Percentiles rank a stretch among this genome's conserved stretches.
These are phyloP conservation scores for Grosmannia clavigera DNA, from an alignment of 2,329 filamentous ascomycete genomes.

Conservation along the genomic window DNA sequence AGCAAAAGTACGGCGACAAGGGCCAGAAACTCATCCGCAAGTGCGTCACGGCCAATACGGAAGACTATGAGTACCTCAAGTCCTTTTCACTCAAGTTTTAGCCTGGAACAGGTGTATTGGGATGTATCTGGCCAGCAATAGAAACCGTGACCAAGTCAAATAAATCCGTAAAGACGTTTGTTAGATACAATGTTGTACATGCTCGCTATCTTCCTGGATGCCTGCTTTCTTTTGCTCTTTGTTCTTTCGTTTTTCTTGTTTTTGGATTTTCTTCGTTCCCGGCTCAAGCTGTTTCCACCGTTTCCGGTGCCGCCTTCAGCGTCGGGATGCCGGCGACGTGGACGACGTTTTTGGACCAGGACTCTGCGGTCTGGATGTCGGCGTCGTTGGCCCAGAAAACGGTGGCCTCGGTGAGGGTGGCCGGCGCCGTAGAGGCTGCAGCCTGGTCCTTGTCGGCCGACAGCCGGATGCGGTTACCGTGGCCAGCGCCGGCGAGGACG, in stretches of 20 bases:
- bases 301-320: slow-evolving; percentile 1
- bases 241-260: not conserved
- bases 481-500: slow-evolving; percentile 38
- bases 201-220: not conserved
- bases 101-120: not conserved
- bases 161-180: not conserved
- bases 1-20: slow-evolving; percentile 59
- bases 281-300: not conserved
- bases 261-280: not conserved
- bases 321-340: slow-evolving; percentile 30
- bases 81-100: slow-evolving; percentile 56
- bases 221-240: not conserved
- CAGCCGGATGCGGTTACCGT: slow-evolving; percentile 34
- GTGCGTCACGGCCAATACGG: slow-evolving; percentile 58
- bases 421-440: not conserved
- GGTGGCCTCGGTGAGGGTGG: slow-evolving; percentile 21
- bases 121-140: not conserved
- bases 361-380: slow-evolving; percentile 32
- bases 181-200: slow-evolving; percentile 1
- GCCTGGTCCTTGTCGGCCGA: not conserved
- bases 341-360: slow-evolving; percentile 41
- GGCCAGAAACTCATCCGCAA: slow-evolving; percentile 57
- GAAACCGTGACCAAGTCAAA: not conserved
- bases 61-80: slow-evolving; percentile 73
- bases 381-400: slow-evolving; percentile 39